A percentile compares a stretch with the other conserved stretches of the same genome.
These are phyloP conservation scores for Fomes fomentarius DNA, from an alignment of 1,284 basidiomycete species.

Conservation along the genomic window DNA sequence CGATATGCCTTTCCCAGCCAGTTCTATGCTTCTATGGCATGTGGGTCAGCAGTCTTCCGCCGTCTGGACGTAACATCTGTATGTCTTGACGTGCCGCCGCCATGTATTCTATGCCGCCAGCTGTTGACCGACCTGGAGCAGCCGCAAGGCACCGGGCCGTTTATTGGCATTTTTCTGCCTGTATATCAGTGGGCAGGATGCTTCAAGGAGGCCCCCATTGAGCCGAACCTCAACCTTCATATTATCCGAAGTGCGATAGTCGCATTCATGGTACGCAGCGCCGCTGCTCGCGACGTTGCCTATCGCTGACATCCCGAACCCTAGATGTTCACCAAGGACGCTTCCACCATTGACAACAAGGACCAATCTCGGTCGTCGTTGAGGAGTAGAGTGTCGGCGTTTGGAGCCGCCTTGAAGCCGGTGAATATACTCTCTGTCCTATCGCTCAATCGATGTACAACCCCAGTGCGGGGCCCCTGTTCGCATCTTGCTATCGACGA, in stretches of 20 bases:
- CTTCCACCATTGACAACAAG: conserved; percentile 27
- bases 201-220: conserved; percentile 26
- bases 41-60: conserved; percentile 11
- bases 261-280: conserved; percentile 26
- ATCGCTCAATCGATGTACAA: conserved; percentile 1
- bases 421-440: conserved; percentile 23
- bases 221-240: conserved; percentile 34
- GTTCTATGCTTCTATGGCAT: conserved; percentile 12
- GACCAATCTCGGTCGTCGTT: conserved; percentile 31
- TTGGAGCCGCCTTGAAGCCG: conserved; percentile 26
- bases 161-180: conserved; percentile 12
- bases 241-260: conserved; percentile 34
- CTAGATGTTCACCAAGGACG: conserved; percentile 22
- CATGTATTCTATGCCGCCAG: conserved; percentile 13
- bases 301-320: conserved; percentile 16
- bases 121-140: conserved; percentile 12
- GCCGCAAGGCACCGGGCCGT: conserved; percentile 27
- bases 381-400: conserved; percentile 27
- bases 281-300: conserved; percentile 20
- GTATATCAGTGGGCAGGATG: conserved; percentile 28
- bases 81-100: conserved; percentile 5
- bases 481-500: conserved; percentile 2
- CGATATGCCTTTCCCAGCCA: conserved; percentile 19
- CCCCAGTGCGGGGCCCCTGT: conserved; percentile 6
- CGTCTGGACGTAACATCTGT: conserved; percentile 9